These are phyloP conservation scores for Tephrocybe sp. DNA, from an alignment of 768 basidiomycete species.

Conservation along the genomic window DNA sequence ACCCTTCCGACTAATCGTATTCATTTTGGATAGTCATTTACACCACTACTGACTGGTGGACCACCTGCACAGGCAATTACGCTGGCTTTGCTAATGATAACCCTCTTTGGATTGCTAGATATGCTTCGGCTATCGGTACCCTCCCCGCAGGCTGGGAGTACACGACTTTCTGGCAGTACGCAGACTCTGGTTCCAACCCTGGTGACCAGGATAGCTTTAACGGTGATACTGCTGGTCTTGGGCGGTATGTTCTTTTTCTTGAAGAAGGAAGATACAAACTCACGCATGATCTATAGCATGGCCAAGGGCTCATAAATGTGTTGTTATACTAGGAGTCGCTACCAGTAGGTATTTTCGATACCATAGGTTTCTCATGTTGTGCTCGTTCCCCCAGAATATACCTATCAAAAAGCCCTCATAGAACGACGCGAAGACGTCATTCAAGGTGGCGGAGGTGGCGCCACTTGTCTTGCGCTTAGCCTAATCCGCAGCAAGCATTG, in stretches of 20 bases:
- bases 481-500: too few relatives aligned
- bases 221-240: constrained; percentile 42
- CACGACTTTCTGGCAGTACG: constrained; percentile 61
- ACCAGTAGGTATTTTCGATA: too few relatives aligned
- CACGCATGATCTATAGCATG: constrained; percentile 4
- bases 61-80: constrained; percentile 59
- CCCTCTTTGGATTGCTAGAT: constrained; percentile 63
- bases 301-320: constrained; percentile 11
- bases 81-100: constrained; percentile 44
- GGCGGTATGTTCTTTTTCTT: constrained; percentile 26
- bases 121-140: constrained; percentile 43
- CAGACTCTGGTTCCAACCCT: constrained; percentile 50
- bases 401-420: too few relatives aligned
- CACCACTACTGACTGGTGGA: constrained; percentile 69
- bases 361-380: too few relatives aligned
- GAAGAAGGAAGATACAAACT: not conserved
- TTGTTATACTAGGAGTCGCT: not conserved
- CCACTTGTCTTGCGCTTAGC: too few relatives aligned
- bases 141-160: constrained; percentile 60
- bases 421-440: too few relatives aligned
- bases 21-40: constrained; percentile 47
- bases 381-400: too few relatives aligned
- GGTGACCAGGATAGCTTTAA: constrained; percentile 60
- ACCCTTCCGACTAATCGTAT: not conserved
- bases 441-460: too few relatives aligned